A percentile compares a stretch with the other conserved stretches of the same genome.
Conservation (phyloP, 176 grass and related monocot species). For the Aegilops speltoides region DNA sequence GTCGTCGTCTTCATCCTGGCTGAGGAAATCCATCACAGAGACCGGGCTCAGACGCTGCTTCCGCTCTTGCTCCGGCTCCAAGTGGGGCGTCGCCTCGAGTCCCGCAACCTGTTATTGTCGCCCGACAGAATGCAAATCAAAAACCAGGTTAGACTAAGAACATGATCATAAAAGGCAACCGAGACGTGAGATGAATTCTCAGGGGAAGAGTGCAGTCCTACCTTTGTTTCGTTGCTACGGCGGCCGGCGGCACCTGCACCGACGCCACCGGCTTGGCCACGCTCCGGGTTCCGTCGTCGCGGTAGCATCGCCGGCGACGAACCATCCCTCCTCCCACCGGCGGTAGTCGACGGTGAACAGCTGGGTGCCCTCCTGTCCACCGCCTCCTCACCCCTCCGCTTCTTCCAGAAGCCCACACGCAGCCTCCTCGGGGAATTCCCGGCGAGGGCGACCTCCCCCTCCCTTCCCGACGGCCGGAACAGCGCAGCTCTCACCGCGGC, state of each 20-base stretch:
- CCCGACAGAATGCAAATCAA: background rate
- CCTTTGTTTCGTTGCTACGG: constrained; percentile 24
- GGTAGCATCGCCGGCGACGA: constrained; percentile 25
- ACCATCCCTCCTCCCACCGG: background rate
- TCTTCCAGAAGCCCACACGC: constrained; percentile 54
- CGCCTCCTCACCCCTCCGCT: constrained; percentile 21
- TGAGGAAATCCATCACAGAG: constrained; percentile 81
- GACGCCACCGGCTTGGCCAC: background rate
- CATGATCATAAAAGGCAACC: background rate
- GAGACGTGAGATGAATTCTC: background rate
- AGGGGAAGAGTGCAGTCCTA: background rate
- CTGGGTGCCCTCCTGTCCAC: background rate
- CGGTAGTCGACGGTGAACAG: constrained; percentile 27
- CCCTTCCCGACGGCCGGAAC: constrained; percentile 18
- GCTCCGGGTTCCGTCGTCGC: constrained; percentile 16
- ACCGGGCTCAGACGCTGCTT: constrained; percentile 60
- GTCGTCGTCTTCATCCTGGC: constrained; percentile 45
- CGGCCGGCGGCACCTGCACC: background rate
- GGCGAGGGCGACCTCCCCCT: constrained; percentile 20
- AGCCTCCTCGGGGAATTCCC: constrained; percentile 40
- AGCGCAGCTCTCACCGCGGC: constrained; percentile 42
- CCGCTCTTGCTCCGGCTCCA: constrained; percentile 34
- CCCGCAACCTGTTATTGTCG: background rate
- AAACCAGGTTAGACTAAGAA: background rate
- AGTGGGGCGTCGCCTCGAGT: constrained; percentile 16